These are phyloP conservation scores for Trichoderma hamatum DNA, from an alignment of 2,329 filamentous ascomycete genomes.

Conservation along the genomic window DNA sequence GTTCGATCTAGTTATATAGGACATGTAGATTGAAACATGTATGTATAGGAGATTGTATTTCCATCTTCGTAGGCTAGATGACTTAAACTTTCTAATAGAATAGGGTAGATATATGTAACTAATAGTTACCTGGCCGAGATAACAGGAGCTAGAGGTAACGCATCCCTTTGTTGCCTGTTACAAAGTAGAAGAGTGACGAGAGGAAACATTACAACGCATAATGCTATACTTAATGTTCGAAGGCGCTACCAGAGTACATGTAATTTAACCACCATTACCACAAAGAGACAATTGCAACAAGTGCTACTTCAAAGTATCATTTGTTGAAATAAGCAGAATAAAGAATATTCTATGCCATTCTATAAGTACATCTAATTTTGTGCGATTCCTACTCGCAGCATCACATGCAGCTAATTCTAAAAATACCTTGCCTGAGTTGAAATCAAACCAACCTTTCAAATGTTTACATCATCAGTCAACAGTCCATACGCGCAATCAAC, in stretches of 20 bases:
- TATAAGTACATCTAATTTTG: neutral
- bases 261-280: too few species aligned
- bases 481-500: neutral
- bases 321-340: neutral
- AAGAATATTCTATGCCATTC: neutral
- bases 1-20: too few species aligned
- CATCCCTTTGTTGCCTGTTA: too few species aligned
- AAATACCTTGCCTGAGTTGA: neutral
- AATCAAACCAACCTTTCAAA: neutral
- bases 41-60: too few species aligned
- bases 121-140: too few species aligned
- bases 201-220: too few species aligned
- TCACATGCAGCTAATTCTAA: neutral
- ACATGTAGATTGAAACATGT: too few species aligned
- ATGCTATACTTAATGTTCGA: too few species aligned
- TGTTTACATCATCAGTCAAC: neutral
- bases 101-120: too few species aligned
- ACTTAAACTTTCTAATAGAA: too few species aligned
- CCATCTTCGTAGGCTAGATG: too few species aligned
- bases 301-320: neutral
- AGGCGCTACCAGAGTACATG: neutral
- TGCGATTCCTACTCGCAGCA: neutral
- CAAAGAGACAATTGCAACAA: neutral
- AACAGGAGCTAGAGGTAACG: too few species aligned
- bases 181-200: neutral